Evolutionary conservation across 352 stramenopile species (phyloP), one percentile per base, ranked within the genome.

Genomic region (Pythium sukuiense): DNA sequence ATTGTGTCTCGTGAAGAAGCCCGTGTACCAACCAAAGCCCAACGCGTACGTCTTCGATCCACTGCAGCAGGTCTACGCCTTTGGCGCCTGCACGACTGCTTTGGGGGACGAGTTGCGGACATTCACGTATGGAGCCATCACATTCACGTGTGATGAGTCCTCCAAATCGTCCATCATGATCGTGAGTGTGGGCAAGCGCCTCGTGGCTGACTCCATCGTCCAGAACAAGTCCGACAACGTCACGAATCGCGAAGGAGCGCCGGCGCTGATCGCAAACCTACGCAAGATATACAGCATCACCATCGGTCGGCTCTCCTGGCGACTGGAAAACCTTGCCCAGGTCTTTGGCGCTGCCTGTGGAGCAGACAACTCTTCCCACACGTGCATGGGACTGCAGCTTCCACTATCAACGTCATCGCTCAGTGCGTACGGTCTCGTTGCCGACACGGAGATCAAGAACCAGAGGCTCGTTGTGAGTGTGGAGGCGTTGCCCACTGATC

Each of bases 1-100:
- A 27, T 18, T 50, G 43, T 50, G 43, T 27, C 43, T 50, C 11
- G 43, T 50, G 43, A 50, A 50, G n/a, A 50, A 50, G 43, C 43
- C 43, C 27, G 18, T 50, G 43, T 50, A 50, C 43, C 43, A 50
- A 11, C 43, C 43, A 6, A 50, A 24, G n/a, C 18, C 16, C 6
- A 27, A 24, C 43, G n/a, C 8, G 3, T 29, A 29, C 11, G 18
- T 27, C 8, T 16, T 50, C 16, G 43, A 50, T 27, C 18, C 43
- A 12, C 6, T 50, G 3, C 43, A 50, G 43, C 43, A 50, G 11
- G 43, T 50, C 4, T 16, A 50, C 14, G 43, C 43, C 4, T 50
- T 50, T 27, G 43, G 43, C 43, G 13, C 43, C 6, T 50, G 43
- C 14, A 24, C n/a, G 18, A 50, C 16, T 16, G 7, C 13, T 4